Evolutionary conservation across 2,329 filamentous ascomycete species (phyloP).

Genomic region (Bipolaris cookei): DNA sequence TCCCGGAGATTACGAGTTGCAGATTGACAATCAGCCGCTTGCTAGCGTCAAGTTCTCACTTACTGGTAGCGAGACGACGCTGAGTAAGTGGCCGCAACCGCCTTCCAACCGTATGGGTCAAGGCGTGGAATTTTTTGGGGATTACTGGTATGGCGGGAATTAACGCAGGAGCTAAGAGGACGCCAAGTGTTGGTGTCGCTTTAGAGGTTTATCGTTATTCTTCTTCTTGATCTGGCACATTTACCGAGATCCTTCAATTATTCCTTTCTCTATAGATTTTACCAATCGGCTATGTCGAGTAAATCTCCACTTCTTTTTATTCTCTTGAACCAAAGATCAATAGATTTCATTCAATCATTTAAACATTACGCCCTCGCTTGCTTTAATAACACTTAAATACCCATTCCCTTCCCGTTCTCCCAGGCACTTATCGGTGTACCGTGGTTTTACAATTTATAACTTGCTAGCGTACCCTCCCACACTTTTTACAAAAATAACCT

Average conservation of each 20-base stretch:
- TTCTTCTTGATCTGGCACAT: too few relatives aligned
- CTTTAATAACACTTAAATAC: neutral
- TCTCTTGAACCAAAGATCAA: too few relatives aligned
- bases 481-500: constrained; percentile 38
- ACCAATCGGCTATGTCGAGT: too few relatives aligned
- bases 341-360: too few relatives aligned
- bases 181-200: too few relatives aligned
- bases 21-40: constrained; percentile 31
- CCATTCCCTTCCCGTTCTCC: too few relatives aligned
- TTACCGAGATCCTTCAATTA: too few relatives aligned
- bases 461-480: constrained; percentile 35
- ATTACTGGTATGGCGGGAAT: constrained; percentile 33
- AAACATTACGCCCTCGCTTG: too few relatives aligned
- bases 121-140: constrained; percentile 24
- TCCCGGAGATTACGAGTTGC: constrained; percentile 57
- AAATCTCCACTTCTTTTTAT: too few relatives aligned
- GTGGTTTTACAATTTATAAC: neutral
- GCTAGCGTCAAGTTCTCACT: constrained; percentile 31
- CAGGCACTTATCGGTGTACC: too few relatives aligned
- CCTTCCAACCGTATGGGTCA: constrained; percentile 29
- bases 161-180: constrained; percentile 1
- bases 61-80: constrained; percentile 27
- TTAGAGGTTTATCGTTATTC: too few relatives aligned
- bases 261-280: too few relatives aligned
- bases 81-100: constrained; percentile 41